Conservation (phyloP, 306 rosid genomes). For the Glycyrrhiza uralensis region DNA sequence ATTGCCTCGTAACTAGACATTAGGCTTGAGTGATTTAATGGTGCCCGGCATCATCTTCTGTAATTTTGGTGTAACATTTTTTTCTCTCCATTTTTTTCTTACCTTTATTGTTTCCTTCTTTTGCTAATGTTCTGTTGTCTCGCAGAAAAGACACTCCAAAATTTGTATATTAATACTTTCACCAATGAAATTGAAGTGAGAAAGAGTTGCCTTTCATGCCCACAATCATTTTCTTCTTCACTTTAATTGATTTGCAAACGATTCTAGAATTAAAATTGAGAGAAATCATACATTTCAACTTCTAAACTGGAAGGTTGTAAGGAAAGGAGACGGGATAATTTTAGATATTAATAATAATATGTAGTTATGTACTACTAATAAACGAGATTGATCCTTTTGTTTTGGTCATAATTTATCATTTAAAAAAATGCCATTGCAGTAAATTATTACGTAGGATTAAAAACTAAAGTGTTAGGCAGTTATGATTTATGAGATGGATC, state of each 20-base stretch:
- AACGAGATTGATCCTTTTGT: neutral
- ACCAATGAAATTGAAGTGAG: conserved; percentile 34
- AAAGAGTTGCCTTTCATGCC: neutral
- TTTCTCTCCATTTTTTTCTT: neutral
- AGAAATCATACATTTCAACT: neutral
- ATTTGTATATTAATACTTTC: conserved; percentile 39
- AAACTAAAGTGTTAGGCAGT: too few relatives aligned
- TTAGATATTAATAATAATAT: neutral
- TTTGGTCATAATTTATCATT: neutral
- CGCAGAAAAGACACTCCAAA: conserved; percentile 20
- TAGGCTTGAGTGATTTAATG: conserved; percentile 26
- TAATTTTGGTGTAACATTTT: conserved; percentile 27
- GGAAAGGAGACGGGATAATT: neutral
- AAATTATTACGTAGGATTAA: too few relatives aligned
- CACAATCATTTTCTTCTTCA: neutral
- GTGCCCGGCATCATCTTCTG: conserved; percentile 23
- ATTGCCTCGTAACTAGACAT: neutral
- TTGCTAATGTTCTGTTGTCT: conserved; percentile 23
- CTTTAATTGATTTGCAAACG: neutral
- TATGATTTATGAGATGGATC: too few relatives aligned
- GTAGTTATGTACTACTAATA: neutral
- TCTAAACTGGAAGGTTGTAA: neutral
- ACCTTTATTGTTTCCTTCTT: neutral
- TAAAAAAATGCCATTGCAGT: neutral
- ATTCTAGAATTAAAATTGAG: neutral